These are phyloP conservation scores for Cadophora gregata DNA, from an alignment of 2,329 filamentous ascomycete species.

Conservation along the genomic window DNA sequence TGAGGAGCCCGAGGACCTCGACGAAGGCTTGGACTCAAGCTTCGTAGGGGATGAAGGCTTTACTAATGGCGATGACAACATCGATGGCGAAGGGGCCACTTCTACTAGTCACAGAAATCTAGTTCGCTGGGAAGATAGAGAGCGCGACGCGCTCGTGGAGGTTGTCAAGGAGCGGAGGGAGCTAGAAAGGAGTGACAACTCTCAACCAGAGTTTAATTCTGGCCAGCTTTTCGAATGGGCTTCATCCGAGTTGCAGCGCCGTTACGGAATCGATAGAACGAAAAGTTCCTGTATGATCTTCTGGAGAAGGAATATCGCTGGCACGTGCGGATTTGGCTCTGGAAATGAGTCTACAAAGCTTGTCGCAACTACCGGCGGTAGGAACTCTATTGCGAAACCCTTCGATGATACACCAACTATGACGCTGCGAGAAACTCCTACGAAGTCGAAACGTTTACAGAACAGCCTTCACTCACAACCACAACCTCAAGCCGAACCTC, in stretches of 20 bases:
- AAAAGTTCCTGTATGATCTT: slow-evolving; percentile 10
- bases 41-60: not conserved
- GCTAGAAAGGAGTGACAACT: not conserved
- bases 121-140: slow-evolving; percentile 10
- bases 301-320: slow-evolving; percentile 11
- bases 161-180: slow-evolving; percentile 1
- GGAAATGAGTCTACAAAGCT: slow-evolving; percentile 9
- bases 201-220: slow-evolving; percentile 4
- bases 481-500: not conserved
- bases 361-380: not conserved
- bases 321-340: slow-evolving; percentile 7
- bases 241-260: not conserved
- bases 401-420: not conserved
- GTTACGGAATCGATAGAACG: not conserved
- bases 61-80: slow-evolving; percentile 4
- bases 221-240: slow-evolving; percentile 5
- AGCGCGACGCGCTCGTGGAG: slow-evolving; percentile 5
- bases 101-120: not conserved
- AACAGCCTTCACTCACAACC: not conserved
- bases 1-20: slow-evolving; percentile 1
- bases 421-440: slow-evolving; percentile 9
- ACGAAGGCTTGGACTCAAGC: not conserved
- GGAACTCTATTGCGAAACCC: not conserved
- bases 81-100: not conserved
- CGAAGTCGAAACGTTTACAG: slow-evolving; percentile 8